Percentiles rank a stretch among this genome's conserved stretches.
Evolutionary conservation across 129 eudicot species (phyloP).

Genomic region (Oenanthe sinensis): DNA sequence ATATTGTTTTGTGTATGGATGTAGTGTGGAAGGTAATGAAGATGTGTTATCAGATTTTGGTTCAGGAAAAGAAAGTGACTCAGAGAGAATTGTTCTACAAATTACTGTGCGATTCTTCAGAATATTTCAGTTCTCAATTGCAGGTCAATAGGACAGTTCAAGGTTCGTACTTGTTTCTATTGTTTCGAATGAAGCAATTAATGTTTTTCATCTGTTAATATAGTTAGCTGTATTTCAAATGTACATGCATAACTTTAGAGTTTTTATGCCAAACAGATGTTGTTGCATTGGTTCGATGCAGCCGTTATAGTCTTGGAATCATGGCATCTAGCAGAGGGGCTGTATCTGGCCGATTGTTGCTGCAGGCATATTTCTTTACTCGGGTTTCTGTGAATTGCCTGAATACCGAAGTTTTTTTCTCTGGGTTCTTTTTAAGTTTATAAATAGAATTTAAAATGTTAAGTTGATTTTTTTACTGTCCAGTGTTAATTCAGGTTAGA

Average conservation of each 20-base stretch:
- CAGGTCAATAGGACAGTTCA: constrained; percentile 90
- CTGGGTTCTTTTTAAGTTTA: background rate
- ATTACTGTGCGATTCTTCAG: constrained; percentile 76
- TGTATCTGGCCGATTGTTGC: constrained; percentile 75
- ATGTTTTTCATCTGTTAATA: constrained; percentile 1
- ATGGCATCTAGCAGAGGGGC: constrained; percentile 98
- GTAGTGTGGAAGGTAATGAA: constrained; percentile 97
- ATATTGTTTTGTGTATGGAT: background rate
- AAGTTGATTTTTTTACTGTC: background rate
- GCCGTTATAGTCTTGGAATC: constrained; percentile 91
- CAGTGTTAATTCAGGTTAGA: background rate
- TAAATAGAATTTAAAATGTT: background rate
- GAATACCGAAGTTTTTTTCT: background rate
- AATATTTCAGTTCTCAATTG: constrained; percentile 67
- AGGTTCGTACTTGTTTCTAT: constrained; percentile 37
- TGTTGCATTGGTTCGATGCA: constrained; percentile 91
- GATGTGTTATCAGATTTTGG: constrained; percentile 69
- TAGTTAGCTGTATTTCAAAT: background rate
- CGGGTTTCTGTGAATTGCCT: background rate
- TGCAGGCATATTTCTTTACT: constrained; percentile 49
- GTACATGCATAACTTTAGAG: background rate
- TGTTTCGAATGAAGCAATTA: background rate
- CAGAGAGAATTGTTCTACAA: constrained; percentile 90
- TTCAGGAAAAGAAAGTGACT: constrained; percentile 82
- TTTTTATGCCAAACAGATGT: constrained; percentile 49